phyloP scores from a whole-genome alignment of 805 yeast genomes.

The Candida michaelii region DNA sequence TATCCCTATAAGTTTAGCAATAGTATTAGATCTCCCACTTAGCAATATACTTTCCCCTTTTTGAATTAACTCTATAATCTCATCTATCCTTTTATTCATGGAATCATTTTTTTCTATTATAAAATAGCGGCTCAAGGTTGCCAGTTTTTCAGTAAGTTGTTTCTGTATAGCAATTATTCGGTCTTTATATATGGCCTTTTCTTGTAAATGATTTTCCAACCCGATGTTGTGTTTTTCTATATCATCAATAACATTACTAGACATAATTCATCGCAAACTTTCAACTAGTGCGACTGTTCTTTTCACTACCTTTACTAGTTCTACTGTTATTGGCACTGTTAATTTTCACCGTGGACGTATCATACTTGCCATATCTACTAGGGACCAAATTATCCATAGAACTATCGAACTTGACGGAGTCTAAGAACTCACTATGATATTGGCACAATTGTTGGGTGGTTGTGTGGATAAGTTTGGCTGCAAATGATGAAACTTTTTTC shows the following conservation, averaged over 20 bases:
- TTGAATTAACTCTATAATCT: constrained; percentile 4
- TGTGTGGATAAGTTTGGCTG: constrained; percentile 20
- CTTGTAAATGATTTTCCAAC: neutral
- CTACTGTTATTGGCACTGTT: constrained; percentile 18
- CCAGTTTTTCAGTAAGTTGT: neutral
- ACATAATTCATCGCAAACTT: neutral
- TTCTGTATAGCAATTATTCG: neutral
- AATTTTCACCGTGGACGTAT: constrained; percentile 20
- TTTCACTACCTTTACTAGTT: constrained; percentile 10
- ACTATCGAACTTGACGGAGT: constrained; percentile 21
- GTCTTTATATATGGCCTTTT: neutral
- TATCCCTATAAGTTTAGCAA: constrained; percentile 13
- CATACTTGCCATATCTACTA: constrained; percentile 24
- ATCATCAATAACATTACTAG: neutral
- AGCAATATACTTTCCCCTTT: constrained; percentile 6
- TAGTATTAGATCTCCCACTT: constrained; percentile 8
- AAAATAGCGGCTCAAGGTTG: neutral
- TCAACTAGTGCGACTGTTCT: neutral
- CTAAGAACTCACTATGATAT: constrained; percentile 25
- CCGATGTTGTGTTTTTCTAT: neutral
- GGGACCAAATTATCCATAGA: constrained; percentile 14
- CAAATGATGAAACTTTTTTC: constrained; percentile 18
- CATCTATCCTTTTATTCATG: constrained; percentile 13
- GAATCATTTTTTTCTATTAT: constrained; percentile 13
- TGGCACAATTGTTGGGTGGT: constrained; percentile 16